phyloP scores from a whole-genome alignment of 352 stramenopile species.

The Sclerospora graminicola region DNA sequence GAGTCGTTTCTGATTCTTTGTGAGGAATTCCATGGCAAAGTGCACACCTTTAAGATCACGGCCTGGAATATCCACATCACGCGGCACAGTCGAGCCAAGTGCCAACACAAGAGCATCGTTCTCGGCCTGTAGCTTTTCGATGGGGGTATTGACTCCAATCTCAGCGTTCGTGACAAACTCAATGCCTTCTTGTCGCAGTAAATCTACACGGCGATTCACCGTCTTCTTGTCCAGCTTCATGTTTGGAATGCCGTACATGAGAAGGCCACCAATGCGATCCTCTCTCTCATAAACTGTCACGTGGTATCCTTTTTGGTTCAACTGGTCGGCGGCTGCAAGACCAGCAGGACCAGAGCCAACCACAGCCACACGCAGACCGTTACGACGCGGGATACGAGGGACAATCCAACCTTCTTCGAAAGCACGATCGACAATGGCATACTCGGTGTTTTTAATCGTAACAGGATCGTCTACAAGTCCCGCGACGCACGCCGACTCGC shows the following conservation, averaged over 20 bases:
- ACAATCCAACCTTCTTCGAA: constrained; percentile 94
- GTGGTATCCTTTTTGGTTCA: constrained; percentile 97
- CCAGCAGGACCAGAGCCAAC: constrained; percentile 90
- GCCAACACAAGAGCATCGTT: constrained; percentile 92
- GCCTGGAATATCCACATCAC: constrained; percentile 85
- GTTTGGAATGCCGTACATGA: constrained; percentile 99
- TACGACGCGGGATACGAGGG: constrained; percentile 87
- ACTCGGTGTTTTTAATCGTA: constrained; percentile 99
- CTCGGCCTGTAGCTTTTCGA: constrained; percentile 48
- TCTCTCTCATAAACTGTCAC: constrained; percentile 96
- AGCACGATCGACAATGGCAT: constrained; percentile 95
- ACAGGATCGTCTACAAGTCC: constrained; percentile 93
- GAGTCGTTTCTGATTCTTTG: constrained; percentile 96
- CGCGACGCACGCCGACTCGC: constrained; percentile 92
- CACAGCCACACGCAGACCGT: constrained; percentile 92
- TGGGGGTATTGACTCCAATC: constrained; percentile 84
- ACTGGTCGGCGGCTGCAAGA: constrained; percentile 90
- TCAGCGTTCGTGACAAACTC: constrained; percentile 95
- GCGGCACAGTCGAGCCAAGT: constrained; percentile 91
- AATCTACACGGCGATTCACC: constrained; percentile 90
- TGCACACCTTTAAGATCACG: constrained; percentile 92
- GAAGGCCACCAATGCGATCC: constrained; percentile 90
- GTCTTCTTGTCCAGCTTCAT: constrained; percentile 99
- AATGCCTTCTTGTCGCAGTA: constrained; percentile 94
- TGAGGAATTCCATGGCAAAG: constrained; percentile 97